Conservation (phyloP, 768 basidiomycete genomes). For the Suillus cothurnatus region DNA sequence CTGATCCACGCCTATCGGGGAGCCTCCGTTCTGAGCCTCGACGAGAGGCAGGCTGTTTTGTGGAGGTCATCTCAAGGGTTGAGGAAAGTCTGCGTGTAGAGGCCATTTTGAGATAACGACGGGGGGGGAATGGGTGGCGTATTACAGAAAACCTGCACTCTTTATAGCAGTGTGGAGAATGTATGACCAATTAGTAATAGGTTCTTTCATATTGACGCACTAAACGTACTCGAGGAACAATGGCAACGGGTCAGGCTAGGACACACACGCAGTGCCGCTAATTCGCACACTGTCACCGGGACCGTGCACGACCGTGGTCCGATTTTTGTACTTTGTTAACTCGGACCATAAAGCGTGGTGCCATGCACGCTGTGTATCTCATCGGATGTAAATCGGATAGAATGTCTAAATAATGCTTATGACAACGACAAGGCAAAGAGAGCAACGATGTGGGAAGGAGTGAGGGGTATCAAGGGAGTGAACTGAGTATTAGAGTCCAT, state of each 20-base stretch:
- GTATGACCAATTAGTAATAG: slow-evolving; percentile 5
- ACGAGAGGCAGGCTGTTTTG: slow-evolving; percentile 38
- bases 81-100: slow-evolving; percentile 28
- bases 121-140: not conserved
- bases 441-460: slow-evolving; percentile 3
- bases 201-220: too few species aligned
- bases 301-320: not conserved
- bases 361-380: not conserved
- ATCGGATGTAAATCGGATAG: slow-evolving; percentile 11
- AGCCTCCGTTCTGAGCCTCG: slow-evolving; percentile 46
- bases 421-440: slow-evolving; percentile 1
- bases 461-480: slow-evolving; percentile 3
- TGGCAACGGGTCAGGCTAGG: not conserved
- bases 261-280: not conserved
- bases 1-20: slow-evolving; percentile 53
- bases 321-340: not conserved
- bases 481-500: slow-evolving; percentile 1
- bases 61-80: slow-evolving; percentile 34
- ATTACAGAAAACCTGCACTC: slow-evolving; percentile 4
- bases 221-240: not conserved
- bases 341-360: slow-evolving; percentile 5
- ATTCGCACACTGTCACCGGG: slow-evolving; percentile 7
- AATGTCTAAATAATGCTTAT: slow-evolving; percentile 7
- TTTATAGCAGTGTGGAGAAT: slow-evolving; percentile 15
- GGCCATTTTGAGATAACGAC: slow-evolving; percentile 16